These are phyloP conservation scores for Helicocarpus griseus DNA, from an alignment of 2,329 filamentous ascomycete species.

Conservation along the genomic window DNA sequence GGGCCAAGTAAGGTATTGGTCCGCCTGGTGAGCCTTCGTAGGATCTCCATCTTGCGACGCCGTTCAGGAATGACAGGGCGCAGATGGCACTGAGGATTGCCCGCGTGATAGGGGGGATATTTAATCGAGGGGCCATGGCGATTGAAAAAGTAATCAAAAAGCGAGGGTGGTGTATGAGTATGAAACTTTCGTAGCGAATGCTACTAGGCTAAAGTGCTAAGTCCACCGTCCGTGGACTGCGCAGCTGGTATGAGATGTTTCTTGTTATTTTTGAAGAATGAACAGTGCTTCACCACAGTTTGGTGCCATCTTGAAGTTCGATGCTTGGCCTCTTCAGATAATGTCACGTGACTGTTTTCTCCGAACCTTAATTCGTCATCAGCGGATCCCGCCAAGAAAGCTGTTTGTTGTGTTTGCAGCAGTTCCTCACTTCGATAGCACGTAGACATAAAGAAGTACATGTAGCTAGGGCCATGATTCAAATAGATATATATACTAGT, in stretches of 20 bases:
- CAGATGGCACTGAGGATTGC: conserved; percentile 65
- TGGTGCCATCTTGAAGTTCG: not conserved
- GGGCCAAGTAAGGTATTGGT: conserved; percentile 69
- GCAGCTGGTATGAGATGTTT: not conserved
- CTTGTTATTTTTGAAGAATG: not conserved
- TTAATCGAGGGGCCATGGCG: conserved; percentile 72
- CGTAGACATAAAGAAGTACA: no score
- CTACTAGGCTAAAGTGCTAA: not conserved
- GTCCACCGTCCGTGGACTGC: not conserved
- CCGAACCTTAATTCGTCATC: no score
- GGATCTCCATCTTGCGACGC: conserved; percentile 52
- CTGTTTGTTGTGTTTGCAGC: no score
- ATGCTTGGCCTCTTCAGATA: no score
- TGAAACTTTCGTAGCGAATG: not conserved
- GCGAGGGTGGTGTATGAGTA: not conserved
- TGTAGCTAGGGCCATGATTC: no score
- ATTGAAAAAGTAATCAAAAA: not conserved
- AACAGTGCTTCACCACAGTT: not conserved
- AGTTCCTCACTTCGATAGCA: no score
- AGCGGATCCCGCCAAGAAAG: no score
- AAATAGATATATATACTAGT: no score
- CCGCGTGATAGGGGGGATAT: conserved; percentile 85
- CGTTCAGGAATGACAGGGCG: conserved; percentile 66
- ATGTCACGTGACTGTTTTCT: no score
- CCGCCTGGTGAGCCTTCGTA: conserved; percentile 45